Percentiles rank a stretch among this genome's conserved stretches.
Conservation (phyloP, 1,284 basidiomycete genomes). For the Athelia psychrophila region DNA sequence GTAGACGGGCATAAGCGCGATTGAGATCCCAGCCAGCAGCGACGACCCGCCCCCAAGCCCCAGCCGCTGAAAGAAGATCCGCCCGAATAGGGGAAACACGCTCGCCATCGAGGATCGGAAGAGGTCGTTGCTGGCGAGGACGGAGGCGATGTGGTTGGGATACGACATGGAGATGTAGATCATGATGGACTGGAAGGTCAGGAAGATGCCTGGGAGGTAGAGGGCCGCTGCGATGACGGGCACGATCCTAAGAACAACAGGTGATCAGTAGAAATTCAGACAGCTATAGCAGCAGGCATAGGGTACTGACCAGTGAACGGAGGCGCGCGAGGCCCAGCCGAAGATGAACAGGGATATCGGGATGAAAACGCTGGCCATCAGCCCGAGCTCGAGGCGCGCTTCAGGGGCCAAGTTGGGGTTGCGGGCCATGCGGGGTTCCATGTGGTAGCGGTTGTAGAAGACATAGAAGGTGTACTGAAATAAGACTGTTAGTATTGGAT, state of each 20-base stretch:
- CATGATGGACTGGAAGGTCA: not conserved
- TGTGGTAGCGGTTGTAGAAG: not conserved
- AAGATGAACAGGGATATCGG: conserved; percentile 41
- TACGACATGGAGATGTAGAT: not conserved
- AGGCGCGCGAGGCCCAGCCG: conserved; percentile 34
- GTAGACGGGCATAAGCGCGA: not conserved
- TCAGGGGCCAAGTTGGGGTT: not conserved
- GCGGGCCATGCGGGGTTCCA: not conserved
- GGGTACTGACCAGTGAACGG: conserved; percentile 22
- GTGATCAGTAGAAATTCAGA: too few relatives aligned
- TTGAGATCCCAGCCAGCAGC: not conserved
- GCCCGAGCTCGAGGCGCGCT: conserved; percentile 15
- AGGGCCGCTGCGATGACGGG: conserved; percentile 21
- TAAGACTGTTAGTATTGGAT: conserved; percentile 20
- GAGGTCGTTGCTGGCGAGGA: not conserved
- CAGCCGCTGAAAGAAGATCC: not conserved
- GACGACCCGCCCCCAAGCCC: not conserved
- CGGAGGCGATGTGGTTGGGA: not conserved
- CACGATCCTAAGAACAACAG: too few relatives aligned
- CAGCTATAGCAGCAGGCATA: too few relatives aligned
- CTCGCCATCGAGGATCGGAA: not conserved
- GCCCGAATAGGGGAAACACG: not conserved
- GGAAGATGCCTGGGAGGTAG: conserved; percentile 6
- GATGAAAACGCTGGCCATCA: conserved; percentile 39
- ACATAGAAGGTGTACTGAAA: not conserved